Evolutionary conservation across 2,329 filamentous ascomycete species (phyloP).

Genomic region (Madurella fahalii): DNA sequence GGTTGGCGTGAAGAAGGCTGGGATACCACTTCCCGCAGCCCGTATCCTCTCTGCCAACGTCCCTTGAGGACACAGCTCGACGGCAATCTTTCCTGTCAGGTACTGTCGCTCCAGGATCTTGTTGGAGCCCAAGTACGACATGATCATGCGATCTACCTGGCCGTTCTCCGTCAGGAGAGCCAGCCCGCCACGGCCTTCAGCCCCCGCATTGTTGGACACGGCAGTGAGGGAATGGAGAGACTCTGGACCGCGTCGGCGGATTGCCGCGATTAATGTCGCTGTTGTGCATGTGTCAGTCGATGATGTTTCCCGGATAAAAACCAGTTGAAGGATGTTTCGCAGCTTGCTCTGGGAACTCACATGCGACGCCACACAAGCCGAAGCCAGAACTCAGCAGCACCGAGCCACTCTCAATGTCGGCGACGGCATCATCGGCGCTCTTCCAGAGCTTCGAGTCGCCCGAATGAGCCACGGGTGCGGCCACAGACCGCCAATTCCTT

Average conservation of each 20-base stretch:
- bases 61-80: constrained; percentile 74
- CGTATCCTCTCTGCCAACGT: constrained; percentile 69
- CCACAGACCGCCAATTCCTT: constrained; percentile 15
- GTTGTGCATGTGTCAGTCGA: not conserved
- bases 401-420: constrained; percentile 65
- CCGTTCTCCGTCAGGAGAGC: constrained; percentile 64
- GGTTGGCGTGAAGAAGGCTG: constrained; percentile 76
- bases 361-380: constrained; percentile 73
- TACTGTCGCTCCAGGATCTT: constrained; percentile 73
- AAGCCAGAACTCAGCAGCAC: constrained; percentile 74
- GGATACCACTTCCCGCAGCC: constrained; percentile 71
- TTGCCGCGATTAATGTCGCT: constrained; percentile 62
- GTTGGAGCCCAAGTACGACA: constrained; percentile 74
- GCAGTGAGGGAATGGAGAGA: constrained; percentile 66
- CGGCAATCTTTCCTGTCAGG: constrained; percentile 65
- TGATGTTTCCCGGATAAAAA: constrained; percentile 10
- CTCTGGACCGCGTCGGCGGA: constrained; percentile 56
- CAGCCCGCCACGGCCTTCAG: constrained; percentile 63
- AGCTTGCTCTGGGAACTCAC: constrained; percentile 36
- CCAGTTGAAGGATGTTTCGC: not conserved
- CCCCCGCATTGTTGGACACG: constrained; percentile 77
- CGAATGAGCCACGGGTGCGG: constrained; percentile 20
- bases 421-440: constrained; percentile 63
- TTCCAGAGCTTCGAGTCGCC: constrained; percentile 45
- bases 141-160: constrained; percentile 67